Base-by-base conservation (phyloP, 2,329 filamentous ascomycete genomes). In the Alternaria brassicicola region DNA sequence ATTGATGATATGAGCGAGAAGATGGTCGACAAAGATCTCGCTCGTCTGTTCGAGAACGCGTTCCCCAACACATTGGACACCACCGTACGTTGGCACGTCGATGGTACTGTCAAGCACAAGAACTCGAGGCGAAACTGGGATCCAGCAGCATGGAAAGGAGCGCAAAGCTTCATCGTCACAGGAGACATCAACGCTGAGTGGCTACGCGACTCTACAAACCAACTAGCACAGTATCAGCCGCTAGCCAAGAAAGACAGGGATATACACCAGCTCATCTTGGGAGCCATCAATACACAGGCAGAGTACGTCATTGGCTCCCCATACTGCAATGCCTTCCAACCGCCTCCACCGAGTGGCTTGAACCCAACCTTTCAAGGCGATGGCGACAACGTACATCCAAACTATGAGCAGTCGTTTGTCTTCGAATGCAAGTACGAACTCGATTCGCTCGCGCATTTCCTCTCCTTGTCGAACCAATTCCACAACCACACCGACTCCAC, bases 401-500 rank as follows among this genome's bases (percentile, higher is more conserved):
- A 84, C 0, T 98, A 96, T 73, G 93, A 98, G 71, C 89, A 89
- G 0, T 86, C 84, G 0, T 86, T 88, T 47, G 95, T 99, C 3
- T 99, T 97, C 65, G 95, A 99, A 78, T 99, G 95, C 86, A 99
- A 99, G 79, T 99, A 98, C 78, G 95, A 99, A 80, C 87, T 99
- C 21, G 95, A 99, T 79, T 97, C 93, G 8, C 83, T 99, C 0
- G 95, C 93, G 0, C 89, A 96, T 73, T 99, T 99, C 76, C 84
- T 99, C 6, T 88, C 90, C 0, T 80, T 99, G 2, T 86, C 85
- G 17, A 97, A 97, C 70, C 88, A 97, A 67, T 98, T 96, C 78
- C 85, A 95, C 78, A 86, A 90, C 36, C 85, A 91, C 71, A 96
- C 92, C 0, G 84, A 84, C 2, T 94, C 91, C 0, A 89, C 84